phyloP scores from a whole-genome alignment of 768 basidiomycete genomes.

The Tylopilus sp. region DNA sequence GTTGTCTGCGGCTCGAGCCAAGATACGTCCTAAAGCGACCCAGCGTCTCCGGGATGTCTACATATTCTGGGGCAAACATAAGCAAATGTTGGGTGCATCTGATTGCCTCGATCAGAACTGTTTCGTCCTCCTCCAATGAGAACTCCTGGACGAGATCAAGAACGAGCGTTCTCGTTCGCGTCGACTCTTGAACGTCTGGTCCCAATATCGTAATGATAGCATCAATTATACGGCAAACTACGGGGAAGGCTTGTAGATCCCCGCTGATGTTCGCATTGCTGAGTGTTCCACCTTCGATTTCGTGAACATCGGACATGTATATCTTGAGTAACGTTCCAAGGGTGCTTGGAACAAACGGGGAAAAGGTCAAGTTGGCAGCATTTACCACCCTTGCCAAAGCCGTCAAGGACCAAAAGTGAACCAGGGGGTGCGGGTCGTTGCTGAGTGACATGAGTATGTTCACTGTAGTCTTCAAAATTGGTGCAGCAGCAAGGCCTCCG shows the following conservation, averaged over 20 bases:
- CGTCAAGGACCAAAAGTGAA: conserved; percentile 90
- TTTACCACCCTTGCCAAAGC: conserved; percentile 86
- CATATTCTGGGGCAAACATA: conserved; percentile 88
- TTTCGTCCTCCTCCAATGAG: conserved; percentile 80
- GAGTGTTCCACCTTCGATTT: conserved; percentile 85
- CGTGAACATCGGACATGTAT: conserved; percentile 87
- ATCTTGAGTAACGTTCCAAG: conserved; percentile 88
- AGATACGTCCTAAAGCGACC: conserved; percentile 75
- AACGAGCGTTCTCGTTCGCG: conserved; percentile 72
- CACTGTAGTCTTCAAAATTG: conserved; percentile 91
- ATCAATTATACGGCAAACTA: conserved; percentile 88
- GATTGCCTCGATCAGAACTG: conserved; percentile 88
- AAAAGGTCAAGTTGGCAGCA: conserved; percentile 88
- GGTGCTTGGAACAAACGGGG: conserved; percentile 83
- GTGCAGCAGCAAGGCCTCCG: conserved; percentile 91
- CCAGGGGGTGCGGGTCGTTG: conserved; percentile 94
- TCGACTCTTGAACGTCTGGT: conserved; percentile 90
- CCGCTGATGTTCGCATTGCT: conserved; percentile 82
- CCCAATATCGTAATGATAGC: conserved; percentile 92
- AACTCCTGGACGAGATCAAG: conserved; percentile 86
- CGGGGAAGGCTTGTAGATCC: conserved; percentile 88
- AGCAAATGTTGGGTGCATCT: conserved; percentile 95
- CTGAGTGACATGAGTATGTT: conserved; percentile 93
- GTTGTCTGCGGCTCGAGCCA: conserved; percentile 73
- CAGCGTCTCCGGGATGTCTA: conserved; percentile 79